These are phyloP conservation scores for Yarrowia galli DNA, from an alignment of 1,139 yeast genomes.

Conservation along the genomic window DNA sequence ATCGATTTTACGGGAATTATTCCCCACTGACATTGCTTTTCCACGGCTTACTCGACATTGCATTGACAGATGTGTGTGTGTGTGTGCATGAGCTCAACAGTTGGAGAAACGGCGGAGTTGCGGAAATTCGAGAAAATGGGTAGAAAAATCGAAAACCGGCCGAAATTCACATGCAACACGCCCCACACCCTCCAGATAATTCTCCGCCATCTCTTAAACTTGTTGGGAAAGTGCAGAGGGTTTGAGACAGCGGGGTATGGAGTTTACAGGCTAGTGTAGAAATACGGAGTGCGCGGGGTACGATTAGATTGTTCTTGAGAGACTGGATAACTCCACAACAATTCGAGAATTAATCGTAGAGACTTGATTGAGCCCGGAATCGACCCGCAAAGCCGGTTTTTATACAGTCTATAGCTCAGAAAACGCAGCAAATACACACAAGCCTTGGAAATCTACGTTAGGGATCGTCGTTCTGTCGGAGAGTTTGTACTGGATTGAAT, in stretches of 20 bases:
- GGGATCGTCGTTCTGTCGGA: background rate
- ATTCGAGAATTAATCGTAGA: too few relatives aligned
- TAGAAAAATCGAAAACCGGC: background rate
- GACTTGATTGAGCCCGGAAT: too few relatives aligned
- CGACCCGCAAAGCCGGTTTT: too few relatives aligned
- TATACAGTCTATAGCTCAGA: too few relatives aligned
- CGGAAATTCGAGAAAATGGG: background rate
- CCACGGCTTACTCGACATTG: background rate
- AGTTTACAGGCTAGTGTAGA: too few relatives aligned
- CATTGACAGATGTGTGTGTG: background rate
- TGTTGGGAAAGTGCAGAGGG: constrained; percentile 22
- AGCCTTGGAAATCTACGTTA: background rate
- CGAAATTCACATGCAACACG: background rate
- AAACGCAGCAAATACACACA: too few relatives aligned
- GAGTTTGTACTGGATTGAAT: background rate
- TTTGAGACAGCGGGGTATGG: constrained; percentile 29
- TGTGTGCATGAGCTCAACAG: constrained; percentile 5
- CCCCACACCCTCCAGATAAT: background rate
- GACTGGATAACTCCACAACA: too few relatives aligned
- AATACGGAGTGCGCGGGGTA: background rate
- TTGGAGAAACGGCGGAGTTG: background rate
- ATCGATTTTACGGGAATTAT: too few relatives aligned
- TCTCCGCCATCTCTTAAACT: constrained; percentile 2
- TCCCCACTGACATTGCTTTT: too few relatives aligned
- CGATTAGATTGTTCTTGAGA: too few relatives aligned